Conservation (phyloP, 2,329 filamentous ascomycete species). For the Aspergillus oerlinghausenensis region DNA sequence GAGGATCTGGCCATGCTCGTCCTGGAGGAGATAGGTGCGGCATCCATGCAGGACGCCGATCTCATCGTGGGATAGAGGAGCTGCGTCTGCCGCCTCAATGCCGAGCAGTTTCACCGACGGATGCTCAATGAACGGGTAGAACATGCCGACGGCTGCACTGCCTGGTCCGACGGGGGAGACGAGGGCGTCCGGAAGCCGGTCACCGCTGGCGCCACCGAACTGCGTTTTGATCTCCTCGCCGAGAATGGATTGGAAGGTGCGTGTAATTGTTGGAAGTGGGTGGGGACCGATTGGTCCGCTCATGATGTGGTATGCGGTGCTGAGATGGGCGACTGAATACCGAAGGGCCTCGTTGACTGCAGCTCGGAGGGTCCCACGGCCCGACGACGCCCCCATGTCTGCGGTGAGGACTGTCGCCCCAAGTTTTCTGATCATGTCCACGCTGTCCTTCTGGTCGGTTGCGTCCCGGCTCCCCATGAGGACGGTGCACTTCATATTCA, state of each 20-base stretch:
- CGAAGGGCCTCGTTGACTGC: constrained; percentile 91
- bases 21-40: constrained; percentile 85
- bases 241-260: constrained; percentile 94
- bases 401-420: constrained; percentile 87
- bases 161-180: constrained; percentile 96
- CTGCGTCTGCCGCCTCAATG: constrained; percentile 89
- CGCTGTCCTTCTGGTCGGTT: constrained; percentile 84
- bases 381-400: constrained; percentile 63
- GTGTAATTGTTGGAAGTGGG: constrained; percentile 93
- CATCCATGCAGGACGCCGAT: constrained; percentile 95
- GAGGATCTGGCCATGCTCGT: constrained; percentile 80
- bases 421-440: constrained; percentile 91
- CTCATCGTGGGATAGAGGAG: constrained; percentile 75
- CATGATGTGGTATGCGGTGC: constrained; percentile 93
- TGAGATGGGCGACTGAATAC: constrained; percentile 81
- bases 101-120: constrained; percentile 79
- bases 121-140: constrained; percentile 86
- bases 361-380: constrained; percentile 63
- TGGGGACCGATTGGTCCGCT: constrained; percentile 93
- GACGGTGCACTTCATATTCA: constrained; percentile 91
- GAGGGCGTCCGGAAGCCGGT: constrained; percentile 85
- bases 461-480: constrained; percentile 98
- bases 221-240: constrained; percentile 89
- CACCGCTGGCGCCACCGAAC: constrained; percentile 69
- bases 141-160: constrained; percentile 91